Evolutionary conservation across 495 filamentous ascomycete genomes (phyloP).

Genomic region (Aspergillus funiculosus): DNA sequence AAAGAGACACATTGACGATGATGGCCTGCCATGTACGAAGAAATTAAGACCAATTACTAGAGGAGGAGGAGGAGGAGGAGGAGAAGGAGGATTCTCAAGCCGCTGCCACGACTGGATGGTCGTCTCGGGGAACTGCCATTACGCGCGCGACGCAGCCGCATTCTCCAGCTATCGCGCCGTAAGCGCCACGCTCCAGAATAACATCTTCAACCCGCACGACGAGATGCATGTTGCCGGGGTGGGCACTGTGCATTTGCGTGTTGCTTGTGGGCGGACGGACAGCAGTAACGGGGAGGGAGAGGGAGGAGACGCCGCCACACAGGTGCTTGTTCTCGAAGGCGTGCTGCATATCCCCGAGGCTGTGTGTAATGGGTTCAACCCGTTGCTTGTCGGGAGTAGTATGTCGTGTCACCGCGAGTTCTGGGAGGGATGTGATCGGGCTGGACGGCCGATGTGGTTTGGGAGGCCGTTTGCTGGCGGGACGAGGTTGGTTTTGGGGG

Average conservation of each 20-base stretch:
- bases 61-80: no score
- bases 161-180: conserved; percentile 26
- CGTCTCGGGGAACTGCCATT: conserved; percentile 27
- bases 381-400: conserved; percentile 23
- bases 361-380: conserved; percentile 29
- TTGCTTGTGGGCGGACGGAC: conserved; percentile 6
- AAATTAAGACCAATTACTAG: no score
- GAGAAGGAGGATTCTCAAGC: no score
- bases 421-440: conserved; percentile 21
- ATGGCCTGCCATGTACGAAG: conserved; percentile 1
- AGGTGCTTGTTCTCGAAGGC: conserved; percentile 20
- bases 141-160: conserved; percentile 23
- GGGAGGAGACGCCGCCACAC: no score
- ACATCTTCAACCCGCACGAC: conserved; percentile 24
- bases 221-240: conserved; percentile 24
- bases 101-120: conserved; percentile 29
- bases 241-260: conserved; percentile 21
- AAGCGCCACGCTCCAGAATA: conserved; percentile 10
- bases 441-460: conserved; percentile 20
- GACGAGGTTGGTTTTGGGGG: conserved; percentile 17
- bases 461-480: conserved; percentile 17
- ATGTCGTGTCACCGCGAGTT: conserved; percentile 17
- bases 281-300: no score
- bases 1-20: background rate
- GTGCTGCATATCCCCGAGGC: conserved; percentile 31